Conservation (phyloP, 257 asterid genomes). For the Nicotiana undulata region DNA sequence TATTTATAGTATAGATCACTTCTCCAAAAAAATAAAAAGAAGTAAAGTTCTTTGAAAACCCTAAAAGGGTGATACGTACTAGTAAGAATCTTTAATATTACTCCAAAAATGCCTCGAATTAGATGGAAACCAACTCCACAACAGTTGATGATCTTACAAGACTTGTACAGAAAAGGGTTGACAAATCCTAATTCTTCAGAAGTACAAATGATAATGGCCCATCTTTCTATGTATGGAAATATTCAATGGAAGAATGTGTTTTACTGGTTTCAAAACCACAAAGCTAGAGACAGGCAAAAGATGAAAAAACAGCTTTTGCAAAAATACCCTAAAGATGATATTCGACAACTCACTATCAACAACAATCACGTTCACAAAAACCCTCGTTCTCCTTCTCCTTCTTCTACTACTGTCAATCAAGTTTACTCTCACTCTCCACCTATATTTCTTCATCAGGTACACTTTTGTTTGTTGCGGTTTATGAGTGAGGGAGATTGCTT, state of each 20-base stretch:
- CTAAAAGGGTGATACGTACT: background rate
- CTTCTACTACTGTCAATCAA: background rate
- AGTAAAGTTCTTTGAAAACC: background rate
- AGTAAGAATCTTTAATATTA: background rate
- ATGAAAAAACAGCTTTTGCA: background rate
- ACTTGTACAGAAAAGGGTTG: background rate
- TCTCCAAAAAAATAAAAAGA: background rate
- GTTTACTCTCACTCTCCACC: background rate
- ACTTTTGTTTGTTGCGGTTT: background rate
- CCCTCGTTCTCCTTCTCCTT: background rate
- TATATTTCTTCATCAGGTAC: background rate
- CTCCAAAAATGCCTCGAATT: background rate
- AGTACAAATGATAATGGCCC: background rate
- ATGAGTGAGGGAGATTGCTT: too few species aligned
- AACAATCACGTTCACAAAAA: background rate
- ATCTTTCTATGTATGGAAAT: conserved; percentile 1
- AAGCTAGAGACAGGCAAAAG: conserved; percentile 5
- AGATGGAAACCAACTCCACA: conserved; percentile 8
- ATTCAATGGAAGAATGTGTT: conserved; percentile 5
- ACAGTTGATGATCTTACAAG: background rate
- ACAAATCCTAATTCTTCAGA: conserved; percentile 4
- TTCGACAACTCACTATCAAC: too few species aligned
- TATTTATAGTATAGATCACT: background rate
- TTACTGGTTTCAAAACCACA: conserved; percentile 5
- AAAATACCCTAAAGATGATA: background rate